Conservation (phyloP, 257 asterid species). For the Solanum raphanifolium region DNA sequence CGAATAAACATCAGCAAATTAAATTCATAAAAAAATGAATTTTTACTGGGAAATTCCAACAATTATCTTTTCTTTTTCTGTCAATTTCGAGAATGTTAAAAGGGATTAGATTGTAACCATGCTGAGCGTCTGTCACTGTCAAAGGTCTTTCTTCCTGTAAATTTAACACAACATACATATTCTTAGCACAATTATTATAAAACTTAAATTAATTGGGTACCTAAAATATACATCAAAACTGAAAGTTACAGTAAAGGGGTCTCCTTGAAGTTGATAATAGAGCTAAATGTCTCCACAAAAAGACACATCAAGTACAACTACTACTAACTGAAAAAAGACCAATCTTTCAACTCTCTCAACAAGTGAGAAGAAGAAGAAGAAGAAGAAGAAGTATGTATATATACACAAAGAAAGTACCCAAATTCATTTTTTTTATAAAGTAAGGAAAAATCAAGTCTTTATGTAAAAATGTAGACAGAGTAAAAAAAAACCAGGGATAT, state of each 20-base stretch:
- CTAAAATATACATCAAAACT: constrained; percentile 1
- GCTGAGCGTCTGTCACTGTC: constrained; percentile 65
- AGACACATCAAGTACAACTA: background rate
- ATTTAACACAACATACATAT: constrained; percentile 15
- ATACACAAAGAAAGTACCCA: background rate
- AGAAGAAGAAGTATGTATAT: background rate
- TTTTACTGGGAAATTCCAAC: constrained; percentile 8
- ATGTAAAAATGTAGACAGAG: constrained; percentile 23
- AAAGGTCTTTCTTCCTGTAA: constrained; percentile 53
- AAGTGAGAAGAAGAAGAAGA: background rate
- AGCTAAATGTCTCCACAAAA: constrained; percentile 23
- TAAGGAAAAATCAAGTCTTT: background rate
- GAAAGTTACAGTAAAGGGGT: constrained; percentile 11
- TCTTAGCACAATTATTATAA: constrained; percentile 9
- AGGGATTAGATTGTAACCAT: constrained; percentile 42
- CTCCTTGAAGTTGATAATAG: constrained; percentile 12
- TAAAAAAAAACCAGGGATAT: constrained; percentile 18
- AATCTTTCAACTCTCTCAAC: background rate
- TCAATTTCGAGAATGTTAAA: background rate
- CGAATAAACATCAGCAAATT: constrained; percentile 32
- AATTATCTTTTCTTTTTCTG: background rate
- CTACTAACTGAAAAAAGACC: background rate
- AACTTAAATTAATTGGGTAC: constrained; percentile 4
- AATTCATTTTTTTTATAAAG: background rate
- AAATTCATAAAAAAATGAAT: constrained; percentile 19